These are phyloP conservation scores for Gautieria morchelliformis DNA, from an alignment of 768 basidiomycete genomes.

Conservation along the genomic window DNA sequence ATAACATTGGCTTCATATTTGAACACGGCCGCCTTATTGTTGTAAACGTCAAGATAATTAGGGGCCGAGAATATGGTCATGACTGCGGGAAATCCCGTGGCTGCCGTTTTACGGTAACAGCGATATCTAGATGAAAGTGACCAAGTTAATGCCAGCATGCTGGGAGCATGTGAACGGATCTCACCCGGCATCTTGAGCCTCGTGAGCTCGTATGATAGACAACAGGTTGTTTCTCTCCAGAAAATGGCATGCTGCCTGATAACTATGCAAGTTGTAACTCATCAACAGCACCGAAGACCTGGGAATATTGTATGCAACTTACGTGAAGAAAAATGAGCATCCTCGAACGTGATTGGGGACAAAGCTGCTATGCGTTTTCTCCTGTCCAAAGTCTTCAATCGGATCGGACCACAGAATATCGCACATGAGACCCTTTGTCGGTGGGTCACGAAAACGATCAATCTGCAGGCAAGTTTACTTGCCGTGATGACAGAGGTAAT, in stretches of 20 bases:
- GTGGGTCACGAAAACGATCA: slow-evolving; percentile 97
- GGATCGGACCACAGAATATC: slow-evolving; percentile 99
- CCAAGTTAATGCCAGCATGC: neutral
- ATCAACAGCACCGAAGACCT: slow-evolving; percentile 2
- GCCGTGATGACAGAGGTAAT: neutral
- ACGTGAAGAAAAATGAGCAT: slow-evolving; percentile 94
- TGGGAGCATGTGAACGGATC: slow-evolving; percentile 13
- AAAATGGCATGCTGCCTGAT: slow-evolving; percentile 95
- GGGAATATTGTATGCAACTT: slow-evolving; percentile 14
- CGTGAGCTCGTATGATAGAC: slow-evolving; percentile 95
- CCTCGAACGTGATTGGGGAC: slow-evolving; percentile 95
- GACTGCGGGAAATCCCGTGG: slow-evolving; percentile 96
- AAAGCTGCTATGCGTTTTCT: slow-evolving; percentile 85
- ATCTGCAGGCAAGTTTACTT: slow-evolving; percentile 41
- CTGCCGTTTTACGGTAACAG: slow-evolving; percentile 98
- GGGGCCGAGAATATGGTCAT: slow-evolving; percentile 99
- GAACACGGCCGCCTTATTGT: slow-evolving; percentile 97
- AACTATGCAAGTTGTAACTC: slow-evolving; percentile 36
- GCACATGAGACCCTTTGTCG: slow-evolving; percentile 95
- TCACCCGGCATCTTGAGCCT: slow-evolving; percentile 97
- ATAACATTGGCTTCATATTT: slow-evolving; percentile 99
- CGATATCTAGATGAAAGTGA: slow-evolving; percentile 55
- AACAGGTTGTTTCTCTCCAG: slow-evolving; percentile 93
- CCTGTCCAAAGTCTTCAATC: slow-evolving; percentile 92
- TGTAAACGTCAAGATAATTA: slow-evolving; percentile 96